Conservation (phyloP, 139 green algal species). For the Coccomyxa sp. region DNA sequence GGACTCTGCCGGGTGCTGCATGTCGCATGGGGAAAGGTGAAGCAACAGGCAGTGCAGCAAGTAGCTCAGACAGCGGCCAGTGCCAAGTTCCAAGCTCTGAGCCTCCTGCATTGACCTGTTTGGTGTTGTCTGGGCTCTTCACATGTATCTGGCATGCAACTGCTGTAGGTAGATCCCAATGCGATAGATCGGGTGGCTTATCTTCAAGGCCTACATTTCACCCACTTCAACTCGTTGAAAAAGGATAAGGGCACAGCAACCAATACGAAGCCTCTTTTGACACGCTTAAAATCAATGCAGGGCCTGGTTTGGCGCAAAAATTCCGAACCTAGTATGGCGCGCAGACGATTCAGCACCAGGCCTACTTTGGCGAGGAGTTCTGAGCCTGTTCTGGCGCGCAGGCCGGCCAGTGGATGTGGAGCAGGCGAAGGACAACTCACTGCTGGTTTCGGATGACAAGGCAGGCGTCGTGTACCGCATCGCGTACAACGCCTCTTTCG, state of each 20-base stretch:
- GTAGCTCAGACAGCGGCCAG: no score
- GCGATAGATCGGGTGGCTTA: no score
- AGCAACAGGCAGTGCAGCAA: no score
- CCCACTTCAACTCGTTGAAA: neutral
- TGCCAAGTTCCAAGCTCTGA: no score
- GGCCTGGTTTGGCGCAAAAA: neutral
- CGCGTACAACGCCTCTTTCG: constrained; percentile 9
- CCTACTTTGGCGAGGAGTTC: neutral
- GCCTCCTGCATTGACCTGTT: no score
- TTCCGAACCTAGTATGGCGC: neutral
- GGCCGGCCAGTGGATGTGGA: constrained; percentile 35
- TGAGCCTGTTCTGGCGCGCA: neutral
- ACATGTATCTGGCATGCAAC: no score
- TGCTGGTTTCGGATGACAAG: constrained; percentile 39
- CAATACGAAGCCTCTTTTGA: neutral
- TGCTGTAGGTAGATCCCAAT: no score
- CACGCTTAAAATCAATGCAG: neutral
- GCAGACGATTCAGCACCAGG: neutral
- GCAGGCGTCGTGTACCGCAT: constrained; percentile 29
- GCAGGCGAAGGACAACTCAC: constrained; percentile 25
- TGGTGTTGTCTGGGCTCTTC: no score
- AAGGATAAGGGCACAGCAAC: neutral
- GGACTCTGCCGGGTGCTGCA: no score
- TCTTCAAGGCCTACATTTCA: neutral
- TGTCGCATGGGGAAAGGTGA: no score